A percentile compares a stretch with the other conserved stretches of the same genome.
Conservation (phyloP, 768 basidiomycete species). For the Calvatia gigantea region DNA sequence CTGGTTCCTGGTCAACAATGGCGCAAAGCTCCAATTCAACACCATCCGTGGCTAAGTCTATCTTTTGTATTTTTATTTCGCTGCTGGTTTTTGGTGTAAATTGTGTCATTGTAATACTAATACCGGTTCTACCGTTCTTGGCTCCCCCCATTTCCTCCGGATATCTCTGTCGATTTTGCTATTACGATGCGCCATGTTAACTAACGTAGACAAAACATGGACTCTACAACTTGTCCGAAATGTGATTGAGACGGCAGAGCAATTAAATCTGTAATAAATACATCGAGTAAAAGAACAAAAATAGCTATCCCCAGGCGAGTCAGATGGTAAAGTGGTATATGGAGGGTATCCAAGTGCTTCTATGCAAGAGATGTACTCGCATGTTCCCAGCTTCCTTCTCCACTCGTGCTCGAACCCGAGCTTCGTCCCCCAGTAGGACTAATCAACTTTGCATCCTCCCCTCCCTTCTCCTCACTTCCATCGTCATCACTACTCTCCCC, state of each 20-base stretch:
- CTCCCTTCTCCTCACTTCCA: background rate
- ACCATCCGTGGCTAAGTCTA: slow-evolving; percentile 5
- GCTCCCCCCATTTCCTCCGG: background rate
- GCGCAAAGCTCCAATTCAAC: slow-evolving; percentile 62
- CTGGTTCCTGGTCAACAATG: slow-evolving; percentile 79
- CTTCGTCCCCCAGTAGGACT: slow-evolving; percentile 18
- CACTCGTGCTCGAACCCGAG: slow-evolving; percentile 44
- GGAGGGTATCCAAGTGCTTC: background rate
- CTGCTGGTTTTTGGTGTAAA: slow-evolving; percentile 1
- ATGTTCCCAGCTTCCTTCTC: slow-evolving; percentile 76
- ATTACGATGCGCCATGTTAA: background rate
- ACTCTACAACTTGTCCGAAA: background rate
- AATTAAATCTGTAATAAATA: slow-evolving; percentile 1
- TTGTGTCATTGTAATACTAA: slow-evolving; percentile 5
- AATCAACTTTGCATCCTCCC: slow-evolving; percentile 11
- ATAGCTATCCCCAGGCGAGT: background rate
- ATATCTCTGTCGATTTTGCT: background rate
- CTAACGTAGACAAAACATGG: background rate
- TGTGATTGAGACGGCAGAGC: background rate
- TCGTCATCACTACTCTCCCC: slow-evolving; percentile 1
- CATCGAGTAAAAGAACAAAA: background rate
- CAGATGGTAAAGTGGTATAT: background rate
- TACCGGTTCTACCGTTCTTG: background rate
- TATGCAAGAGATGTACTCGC: slow-evolving; percentile 31
- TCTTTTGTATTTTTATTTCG: background rate